Base-by-base conservation (phyloP, 2,329 filamentous ascomycete species). In the Fusarium denticulatum region DNA sequence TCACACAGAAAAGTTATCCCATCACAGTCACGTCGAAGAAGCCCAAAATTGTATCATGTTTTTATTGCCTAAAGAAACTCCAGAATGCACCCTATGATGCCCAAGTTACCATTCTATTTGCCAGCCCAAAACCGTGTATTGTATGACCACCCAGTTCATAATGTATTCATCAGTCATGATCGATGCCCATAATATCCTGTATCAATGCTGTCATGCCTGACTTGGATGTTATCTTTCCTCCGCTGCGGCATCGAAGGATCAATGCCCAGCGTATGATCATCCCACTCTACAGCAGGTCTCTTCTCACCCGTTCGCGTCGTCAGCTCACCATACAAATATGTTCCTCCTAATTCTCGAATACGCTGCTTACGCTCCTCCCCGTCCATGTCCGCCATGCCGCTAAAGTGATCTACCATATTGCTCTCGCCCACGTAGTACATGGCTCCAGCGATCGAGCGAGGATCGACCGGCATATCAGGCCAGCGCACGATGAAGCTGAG, bases 381-480 rank as follows among this genome's bases (percentile, higher is more conserved):
- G 24, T 74, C 52, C 67, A 78, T 50, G 22, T 61, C 70, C 6
- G 70, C 72, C 74, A 77, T 74, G 2, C 75, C 76, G 30, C 66
- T 71, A 13, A 77, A 78, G 14, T 73, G 70, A 18, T 76, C 56
- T 30, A 77, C 68, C 77, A 78, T 77, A 4, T 60, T 61, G 30
- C 77, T 78, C 55, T 78, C 75, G 14, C 68, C 73, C 18, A 85
- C 81, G 45, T 86, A 86, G 72, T 83, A 85, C 82, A 87, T 80
- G 7, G 83, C 79, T 9, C 85, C 86, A 0, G 83, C 84, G 14
- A 88, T 80, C 3, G 80, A 86, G 28, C 84, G 84, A 26, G 85
- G 86, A 24, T 87, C 85, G 5, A 86, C 81, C 0, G 85, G 83
- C 80, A 87, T 82, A 30, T 81, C 78, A 7, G 84, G 85, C 82